Evolutionary conservation across 164 flowering plant species (phyloP).

Genomic region (Vitis rotundifolia): DNA sequence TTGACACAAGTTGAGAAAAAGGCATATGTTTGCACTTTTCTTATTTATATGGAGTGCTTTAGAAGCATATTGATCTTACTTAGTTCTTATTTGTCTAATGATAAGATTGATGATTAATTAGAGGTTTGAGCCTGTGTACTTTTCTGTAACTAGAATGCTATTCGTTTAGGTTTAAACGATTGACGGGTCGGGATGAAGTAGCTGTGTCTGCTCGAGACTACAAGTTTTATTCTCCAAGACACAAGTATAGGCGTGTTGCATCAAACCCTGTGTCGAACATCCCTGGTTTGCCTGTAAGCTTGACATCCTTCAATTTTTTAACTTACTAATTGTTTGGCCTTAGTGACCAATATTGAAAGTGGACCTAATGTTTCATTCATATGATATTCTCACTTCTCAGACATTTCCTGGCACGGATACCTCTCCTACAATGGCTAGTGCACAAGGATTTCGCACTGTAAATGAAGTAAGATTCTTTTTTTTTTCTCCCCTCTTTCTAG

Average conservation of each 20-base stretch:
- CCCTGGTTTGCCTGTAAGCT: slow-evolving; percentile 69
- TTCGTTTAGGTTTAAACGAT: slow-evolving; percentile 73
- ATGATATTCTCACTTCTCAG: slow-evolving; percentile 33
- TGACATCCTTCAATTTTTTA: neutral
- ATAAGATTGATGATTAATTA: no score
- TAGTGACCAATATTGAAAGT: neutral
- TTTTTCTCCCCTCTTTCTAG: no score
- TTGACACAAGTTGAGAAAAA: no score
- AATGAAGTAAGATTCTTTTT: slow-evolving; percentile 42
- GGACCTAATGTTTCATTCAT: slow-evolving; percentile 9
- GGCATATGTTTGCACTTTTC: neutral
- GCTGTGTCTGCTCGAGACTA: slow-evolving; percentile 76
- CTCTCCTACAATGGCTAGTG: slow-evolving; percentile 46
- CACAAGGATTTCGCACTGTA: slow-evolving; percentile 53
- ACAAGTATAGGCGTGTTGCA: slow-evolving; percentile 73
- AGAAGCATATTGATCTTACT: neutral
- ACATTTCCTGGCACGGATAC: slow-evolving; percentile 54
- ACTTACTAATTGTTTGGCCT: neutral
- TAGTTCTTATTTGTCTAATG: neutral
- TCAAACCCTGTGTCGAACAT: slow-evolving; percentile 58
- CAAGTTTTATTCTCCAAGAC: slow-evolving; percentile 93
- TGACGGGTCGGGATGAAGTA: slow-evolving; percentile 89
- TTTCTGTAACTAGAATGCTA: slow-evolving; percentile 15
- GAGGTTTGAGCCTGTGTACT: neutral
- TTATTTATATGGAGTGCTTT: neutral